phyloP scores from a whole-genome alignment of 2,329 filamentous ascomycete species.

The Diaporthe citri region DNA sequence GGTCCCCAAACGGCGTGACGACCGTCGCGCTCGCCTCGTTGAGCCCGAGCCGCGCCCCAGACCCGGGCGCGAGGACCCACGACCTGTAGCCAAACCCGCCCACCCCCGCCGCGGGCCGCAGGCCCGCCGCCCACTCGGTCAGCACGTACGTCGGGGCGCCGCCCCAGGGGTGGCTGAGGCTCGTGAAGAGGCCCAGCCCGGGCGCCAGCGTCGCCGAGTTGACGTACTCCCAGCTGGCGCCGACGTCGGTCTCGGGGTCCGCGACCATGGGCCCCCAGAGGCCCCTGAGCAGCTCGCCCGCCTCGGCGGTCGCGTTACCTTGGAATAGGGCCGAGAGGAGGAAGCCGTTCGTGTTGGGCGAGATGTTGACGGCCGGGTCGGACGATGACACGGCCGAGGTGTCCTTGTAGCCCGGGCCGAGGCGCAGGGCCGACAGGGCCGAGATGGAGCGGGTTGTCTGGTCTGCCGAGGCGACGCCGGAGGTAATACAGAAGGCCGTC shows the following conservation, averaged over 20 bases:
- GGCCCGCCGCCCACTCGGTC: constrained; percentile 49
- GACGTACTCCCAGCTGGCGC: constrained; percentile 61
- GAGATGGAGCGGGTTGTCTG: constrained; percentile 38
- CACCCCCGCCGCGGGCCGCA: background rate
- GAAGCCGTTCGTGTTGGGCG: constrained; percentile 61
- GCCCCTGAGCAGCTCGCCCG: constrained; percentile 50
- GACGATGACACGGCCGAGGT: constrained; percentile 24
- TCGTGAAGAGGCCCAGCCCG: constrained; percentile 57
- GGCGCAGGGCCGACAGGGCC: constrained; percentile 35
- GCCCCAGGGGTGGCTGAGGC: constrained; percentile 58
- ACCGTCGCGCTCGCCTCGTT: constrained; percentile 1
- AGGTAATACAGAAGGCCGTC: constrained; percentile 43
- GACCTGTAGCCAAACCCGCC: constrained; percentile 5
- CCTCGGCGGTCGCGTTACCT: constrained; percentile 46
- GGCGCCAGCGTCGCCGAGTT: constrained; percentile 51
- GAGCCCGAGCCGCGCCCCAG: background rate
- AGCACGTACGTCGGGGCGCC: constrained; percentile 59
- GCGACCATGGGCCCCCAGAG: constrained; percentile 58
- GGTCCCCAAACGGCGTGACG: constrained; percentile 3
- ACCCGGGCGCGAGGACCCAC: constrained; percentile 3
- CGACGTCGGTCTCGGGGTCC: constrained; percentile 51
- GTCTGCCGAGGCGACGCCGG: constrained; percentile 38
- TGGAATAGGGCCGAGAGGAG: constrained; percentile 52
- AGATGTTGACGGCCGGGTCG: constrained; percentile 49
- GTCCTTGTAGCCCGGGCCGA: constrained; percentile 44